Evolutionary conservation across 371 early-diverging fungal species (phyloP), one percentile per base, ranked within the genome.

Genomic region (Parasitella parasitica): DNA sequence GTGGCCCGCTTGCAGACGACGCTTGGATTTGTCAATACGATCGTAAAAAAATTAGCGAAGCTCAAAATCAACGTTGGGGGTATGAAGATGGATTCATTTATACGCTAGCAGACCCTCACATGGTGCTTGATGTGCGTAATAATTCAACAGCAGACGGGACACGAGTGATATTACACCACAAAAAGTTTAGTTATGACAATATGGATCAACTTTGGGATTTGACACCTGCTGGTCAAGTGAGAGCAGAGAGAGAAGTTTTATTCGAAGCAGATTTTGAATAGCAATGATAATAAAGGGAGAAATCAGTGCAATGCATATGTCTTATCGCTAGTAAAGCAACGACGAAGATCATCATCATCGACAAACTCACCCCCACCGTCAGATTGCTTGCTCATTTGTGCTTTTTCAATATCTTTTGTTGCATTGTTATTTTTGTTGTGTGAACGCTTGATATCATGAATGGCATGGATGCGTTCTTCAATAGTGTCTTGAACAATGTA

Each of bases 11-110:
- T 6, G 53, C 71, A 3, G 75, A 76, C 6, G 70, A 72, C 34
- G 70, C 75, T 9, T 57, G 59, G 34, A 76, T 81, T 15, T 75
- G 76, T 18, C 78, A 77, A 28, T 81, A 81, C 41, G 78, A 76
- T 36, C 72, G 78, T 5, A 81, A 81, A 63, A n/a, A 67, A 5
- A 51, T 73, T 0, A 49, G 36, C 0, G 74, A 76, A 34, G 77
- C 79, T 18, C 72, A 77, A 26, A 82, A 82, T 46, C 82, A 82
- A 50, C 61, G 74, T 12, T 82, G 68, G 64, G 82, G 79, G 2
- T 79, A 75, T 38, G 57, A 56, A 12, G 69, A 77, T 26, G 82
- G 82, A 0, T 72, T 72, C 57, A 69, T 82, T 36, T 78, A 77
- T 66, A 54, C 67, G 18, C 30, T 82, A 28, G 69, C 77, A 18